Conservation (phyloP, 768 basidiomycete genomes). For the Guyanaporus albipodus region DNA sequence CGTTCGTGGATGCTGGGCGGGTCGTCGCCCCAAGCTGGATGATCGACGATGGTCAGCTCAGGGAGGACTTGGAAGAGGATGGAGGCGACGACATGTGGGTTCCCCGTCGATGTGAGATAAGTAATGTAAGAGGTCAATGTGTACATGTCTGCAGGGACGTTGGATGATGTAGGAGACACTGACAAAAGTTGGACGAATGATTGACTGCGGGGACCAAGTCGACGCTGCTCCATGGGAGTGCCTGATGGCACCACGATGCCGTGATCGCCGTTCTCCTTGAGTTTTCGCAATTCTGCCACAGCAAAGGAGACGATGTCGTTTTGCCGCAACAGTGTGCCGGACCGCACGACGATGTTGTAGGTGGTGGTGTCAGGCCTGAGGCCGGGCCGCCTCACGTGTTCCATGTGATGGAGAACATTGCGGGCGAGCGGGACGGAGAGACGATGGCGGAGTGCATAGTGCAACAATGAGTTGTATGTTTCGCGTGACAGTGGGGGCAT, state of each 20-base stretch:
- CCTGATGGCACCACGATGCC: slow-evolving; percentile 21
- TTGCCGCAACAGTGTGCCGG: slow-evolving; percentile 47
- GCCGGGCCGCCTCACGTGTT: slow-evolving; percentile 34
- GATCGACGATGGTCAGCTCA: slow-evolving; percentile 39
- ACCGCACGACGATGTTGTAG: slow-evolving; percentile 56
- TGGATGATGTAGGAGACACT: slow-evolving; percentile 11
- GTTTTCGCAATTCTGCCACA: slow-evolving; percentile 32
- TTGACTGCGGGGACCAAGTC: not conserved
- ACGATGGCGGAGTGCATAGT: slow-evolving; percentile 64
- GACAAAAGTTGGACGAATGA: slow-evolving; percentile 14
- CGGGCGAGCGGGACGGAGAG: slow-evolving; percentile 46
- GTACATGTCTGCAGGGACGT: slow-evolving; percentile 36
- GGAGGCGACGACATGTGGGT: slow-evolving; percentile 39
- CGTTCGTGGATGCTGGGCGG: slow-evolving; percentile 26
- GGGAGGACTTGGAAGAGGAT: slow-evolving; percentile 58
- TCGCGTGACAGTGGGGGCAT: slow-evolving; percentile 36
- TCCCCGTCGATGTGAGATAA: slow-evolving; percentile 49
- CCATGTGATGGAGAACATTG: slow-evolving; percentile 54
- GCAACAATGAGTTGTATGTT: slow-evolving; percentile 58
- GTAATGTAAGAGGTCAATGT: slow-evolving; percentile 52
- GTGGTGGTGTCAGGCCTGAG: slow-evolving; percentile 48
- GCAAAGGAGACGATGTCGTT: slow-evolving; percentile 40
- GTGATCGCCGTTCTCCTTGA: slow-evolving; percentile 19
- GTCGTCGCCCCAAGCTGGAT: slow-evolving; percentile 36
- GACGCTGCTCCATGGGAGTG: not conserved